Conservation (phyloP, 1,284 basidiomycete species). For the Thecaphora thlaspeos region DNA sequence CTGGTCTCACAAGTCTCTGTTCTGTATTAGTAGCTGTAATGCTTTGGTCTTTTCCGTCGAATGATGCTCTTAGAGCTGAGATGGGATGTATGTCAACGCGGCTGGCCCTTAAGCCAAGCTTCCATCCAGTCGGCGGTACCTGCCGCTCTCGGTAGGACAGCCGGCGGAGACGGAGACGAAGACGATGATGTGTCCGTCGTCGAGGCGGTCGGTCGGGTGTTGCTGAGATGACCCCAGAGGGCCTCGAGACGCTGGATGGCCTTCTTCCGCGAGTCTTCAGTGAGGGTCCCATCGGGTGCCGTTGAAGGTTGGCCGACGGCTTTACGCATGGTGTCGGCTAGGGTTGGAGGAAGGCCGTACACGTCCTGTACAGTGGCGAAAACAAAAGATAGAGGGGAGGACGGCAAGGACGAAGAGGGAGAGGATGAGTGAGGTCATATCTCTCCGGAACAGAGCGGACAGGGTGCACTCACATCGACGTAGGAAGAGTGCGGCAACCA, state of each 20-base stretch:
- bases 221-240: slow-evolving; percentile 24
- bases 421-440: background rate
- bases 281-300: background rate
- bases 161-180: slow-evolving; percentile 1
- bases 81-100: background rate
- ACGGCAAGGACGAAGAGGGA: slow-evolving; percentile 4
- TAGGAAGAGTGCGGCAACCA: background rate
- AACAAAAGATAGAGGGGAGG: slow-evolving; percentile 2
- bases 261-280: slow-evolving; percentile 11
- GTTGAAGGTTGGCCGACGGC: slow-evolving; percentile 9
- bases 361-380: slow-evolving; percentile 23
- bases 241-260: slow-evolving; percentile 24
- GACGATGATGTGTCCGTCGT: no score
- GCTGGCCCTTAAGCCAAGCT: slow-evolving; percentile 19
- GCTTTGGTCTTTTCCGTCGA: no score
- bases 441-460: no score
- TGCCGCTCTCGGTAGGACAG: background rate
- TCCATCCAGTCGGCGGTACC: slow-evolving; percentile 15
- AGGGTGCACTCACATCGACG: background rate
- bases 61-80: background rate
- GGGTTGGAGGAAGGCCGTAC: slow-evolving; percentile 9
- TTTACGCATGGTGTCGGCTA: slow-evolving; percentile 11
- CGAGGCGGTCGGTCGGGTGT: background rate
- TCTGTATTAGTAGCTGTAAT: no score
- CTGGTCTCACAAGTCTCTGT: no score